Base-by-base conservation (phyloP, 805 yeast species). In the Dipodascopsis uninucleata region DNA sequence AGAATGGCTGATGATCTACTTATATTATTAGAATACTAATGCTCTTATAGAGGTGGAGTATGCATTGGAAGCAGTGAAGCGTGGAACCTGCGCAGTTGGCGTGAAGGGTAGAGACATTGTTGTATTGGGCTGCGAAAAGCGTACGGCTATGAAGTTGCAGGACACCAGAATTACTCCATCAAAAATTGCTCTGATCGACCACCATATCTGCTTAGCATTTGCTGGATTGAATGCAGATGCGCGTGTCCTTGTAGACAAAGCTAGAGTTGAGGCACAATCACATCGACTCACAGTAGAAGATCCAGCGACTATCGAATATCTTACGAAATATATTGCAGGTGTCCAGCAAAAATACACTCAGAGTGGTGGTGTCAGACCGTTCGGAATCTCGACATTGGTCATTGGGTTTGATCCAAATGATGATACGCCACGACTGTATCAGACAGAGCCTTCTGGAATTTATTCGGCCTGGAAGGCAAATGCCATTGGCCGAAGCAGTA, bases 171-270 rank as follows among this genome's bases (percentile, higher is more conserved):
- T 86, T 55, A 89, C 97, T 1, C 97, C 97, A 25, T 80, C 94
- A 47, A 93, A 93, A 69, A 87, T 93, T 58, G 86, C 94, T 62
- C 82, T 83, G 62, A 76, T 93, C 41, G 98, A 93, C 66, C 79
- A 82, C 57, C 97, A 90, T 65, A 83, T 86, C 18, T 82, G 88
- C 55, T 74, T 93, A 60, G 94, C 96, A 39, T 93, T 93, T 71
- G 96, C 98, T 34, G 98, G 98, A 3, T 75, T 93, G 64, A 90
- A 89, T 66, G 98, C 98, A n/a, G 98, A 93, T 66, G 96, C 97
- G 14, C 78, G 98, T 64, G 81, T 93, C 45, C 76, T 93, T 56
- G 86, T 93, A 45, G 97, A 93, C 67, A 85, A 83, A 69, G 97
- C 98, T 9, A 78, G 97, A 61, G 82, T 90, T 21, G 97, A 93